Evolutionary conservation across 2,329 filamentous ascomycete species (phyloP).

Genomic region (Sphaerostilbella broomeana): DNA sequence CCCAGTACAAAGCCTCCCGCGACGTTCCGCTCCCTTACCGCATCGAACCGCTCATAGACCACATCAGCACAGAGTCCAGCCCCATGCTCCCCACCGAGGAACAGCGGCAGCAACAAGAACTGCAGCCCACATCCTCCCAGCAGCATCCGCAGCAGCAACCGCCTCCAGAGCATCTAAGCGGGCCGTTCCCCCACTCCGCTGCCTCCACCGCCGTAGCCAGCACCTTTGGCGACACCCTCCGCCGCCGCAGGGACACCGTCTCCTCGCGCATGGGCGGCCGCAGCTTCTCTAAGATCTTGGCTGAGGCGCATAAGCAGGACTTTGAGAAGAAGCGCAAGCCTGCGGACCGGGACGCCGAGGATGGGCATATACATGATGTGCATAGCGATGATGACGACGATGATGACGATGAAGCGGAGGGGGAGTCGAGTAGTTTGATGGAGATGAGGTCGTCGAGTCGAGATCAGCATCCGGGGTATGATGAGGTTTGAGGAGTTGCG

Average conservation of each 20-base stretch:
- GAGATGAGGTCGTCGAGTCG: constrained; percentile 6
- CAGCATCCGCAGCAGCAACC: constrained; percentile 7
- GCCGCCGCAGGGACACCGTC: constrained; percentile 28
- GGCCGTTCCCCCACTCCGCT: constrained; percentile 9
- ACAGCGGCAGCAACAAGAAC: constrained; percentile 12
- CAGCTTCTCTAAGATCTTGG: constrained; percentile 58
- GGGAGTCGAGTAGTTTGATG: constrained; percentile 11
- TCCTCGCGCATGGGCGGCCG: constrained; percentile 16
- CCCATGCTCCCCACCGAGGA: constrained; percentile 16
- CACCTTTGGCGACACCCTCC: constrained; percentile 17
- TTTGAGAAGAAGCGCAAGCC: constrained; percentile 70
- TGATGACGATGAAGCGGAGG: constrained; percentile 19
- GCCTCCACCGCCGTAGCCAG: constrained; percentile 20
- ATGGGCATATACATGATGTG: constrained; percentile 20
- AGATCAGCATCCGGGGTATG: neutral
- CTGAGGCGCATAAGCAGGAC: constrained; percentile 81
- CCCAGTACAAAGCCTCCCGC: constrained; percentile 79
- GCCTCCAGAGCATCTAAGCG: constrained; percentile 1
- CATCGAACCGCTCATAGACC: constrained; percentile 43
- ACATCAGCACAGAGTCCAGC: constrained; percentile 30
- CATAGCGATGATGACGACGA: constrained; percentile 33
- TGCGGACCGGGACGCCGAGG: constrained; percentile 20
- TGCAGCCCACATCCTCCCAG: constrained; percentile 3
- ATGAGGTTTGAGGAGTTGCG: neutral
- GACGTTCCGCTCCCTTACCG: constrained; percentile 83